Evolutionary conservation across 768 basidiomycete species (phyloP).

Genomic region (Roridomyces roridus): DNA sequence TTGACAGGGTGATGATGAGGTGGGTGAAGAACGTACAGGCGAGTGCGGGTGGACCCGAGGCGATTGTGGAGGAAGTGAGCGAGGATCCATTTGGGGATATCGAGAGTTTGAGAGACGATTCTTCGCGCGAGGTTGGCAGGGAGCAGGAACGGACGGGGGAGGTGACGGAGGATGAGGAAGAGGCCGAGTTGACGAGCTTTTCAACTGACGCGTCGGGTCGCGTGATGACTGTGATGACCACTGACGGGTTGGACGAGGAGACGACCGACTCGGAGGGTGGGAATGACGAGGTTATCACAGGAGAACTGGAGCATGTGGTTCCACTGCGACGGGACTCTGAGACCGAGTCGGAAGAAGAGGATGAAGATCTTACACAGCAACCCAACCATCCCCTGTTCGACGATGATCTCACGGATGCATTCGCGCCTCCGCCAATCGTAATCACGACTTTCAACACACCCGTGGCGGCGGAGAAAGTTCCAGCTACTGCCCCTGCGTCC

Average conservation of each 20-base stretch:
- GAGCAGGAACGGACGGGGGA: constrained; percentile 35
- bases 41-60: constrained; percentile 35
- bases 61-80: constrained; percentile 55
- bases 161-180: constrained; percentile 65
- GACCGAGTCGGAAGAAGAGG: constrained; percentile 18
- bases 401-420: constrained; percentile 20
- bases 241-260: constrained; percentile 44
- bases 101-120: constrained; percentile 81
- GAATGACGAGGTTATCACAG: constrained; percentile 39
- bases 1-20: constrained; percentile 81
- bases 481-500: not conserved
- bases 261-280: constrained; percentile 61
- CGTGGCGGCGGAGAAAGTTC: constrained; percentile 11
- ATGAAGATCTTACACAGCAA: not conserved
- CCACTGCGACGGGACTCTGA: constrained; percentile 7
- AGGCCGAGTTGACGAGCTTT: constrained; percentile 73
- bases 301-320: constrained; percentile 13
- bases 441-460: constrained; percentile 19
- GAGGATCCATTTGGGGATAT: constrained; percentile 94
- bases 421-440: constrained; percentile 23
- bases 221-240: constrained; percentile 56
- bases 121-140: constrained; percentile 38
- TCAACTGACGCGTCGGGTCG: constrained; percentile 71
- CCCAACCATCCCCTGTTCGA: not conserved
- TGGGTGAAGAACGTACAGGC: constrained; percentile 74